A percentile compares a stretch with the other conserved stretches of the same genome.
Conservation (phyloP, 2,329 filamentous ascomycete species). For the Fusarium robinianum region DNA sequence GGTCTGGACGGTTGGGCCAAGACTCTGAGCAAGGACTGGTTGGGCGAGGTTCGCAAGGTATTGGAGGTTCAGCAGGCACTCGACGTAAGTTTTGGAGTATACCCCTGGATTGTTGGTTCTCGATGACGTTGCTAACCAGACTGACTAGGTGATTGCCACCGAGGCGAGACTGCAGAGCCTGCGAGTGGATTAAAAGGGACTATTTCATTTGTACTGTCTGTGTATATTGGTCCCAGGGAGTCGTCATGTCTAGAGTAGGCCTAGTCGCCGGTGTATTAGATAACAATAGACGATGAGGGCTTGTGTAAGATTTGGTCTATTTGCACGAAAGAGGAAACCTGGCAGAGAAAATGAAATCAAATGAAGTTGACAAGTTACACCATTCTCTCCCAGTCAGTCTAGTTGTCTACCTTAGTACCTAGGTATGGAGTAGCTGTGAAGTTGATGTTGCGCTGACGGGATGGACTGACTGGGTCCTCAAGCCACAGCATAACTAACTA, state of each 20-base stretch:
- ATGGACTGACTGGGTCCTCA: too few relatives aligned
- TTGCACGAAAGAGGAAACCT: too few relatives aligned
- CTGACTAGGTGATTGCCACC: constrained; percentile 75
- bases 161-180: constrained; percentile 89
- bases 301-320: constrained; percentile 24
- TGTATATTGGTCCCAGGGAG: constrained; percentile 42
- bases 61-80: constrained; percentile 95
- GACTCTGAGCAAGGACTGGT: constrained; percentile 91
- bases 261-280: constrained; percentile 43
- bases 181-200: constrained; percentile 68
- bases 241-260: constrained; percentile 37
- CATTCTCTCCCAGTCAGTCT: too few relatives aligned
- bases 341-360: too few relatives aligned
- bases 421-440: too few relatives aligned
- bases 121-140: constrained; percentile 21
- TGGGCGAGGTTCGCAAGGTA: constrained; percentile 86
- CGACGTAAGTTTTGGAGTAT: constrained; percentile 68
- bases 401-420: too few relatives aligned
- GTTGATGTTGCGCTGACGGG: too few relatives aligned
- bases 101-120: neutral
- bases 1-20: constrained; percentile 91
- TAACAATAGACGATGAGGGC: constrained; percentile 43
- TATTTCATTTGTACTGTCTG: constrained; percentile 45
- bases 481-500: too few relatives aligned
- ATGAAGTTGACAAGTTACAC: too few relatives aligned